Evolutionary conservation across 768 basidiomycete genomes (phyloP).

Genomic region (Mycena leptocephala): DNA sequence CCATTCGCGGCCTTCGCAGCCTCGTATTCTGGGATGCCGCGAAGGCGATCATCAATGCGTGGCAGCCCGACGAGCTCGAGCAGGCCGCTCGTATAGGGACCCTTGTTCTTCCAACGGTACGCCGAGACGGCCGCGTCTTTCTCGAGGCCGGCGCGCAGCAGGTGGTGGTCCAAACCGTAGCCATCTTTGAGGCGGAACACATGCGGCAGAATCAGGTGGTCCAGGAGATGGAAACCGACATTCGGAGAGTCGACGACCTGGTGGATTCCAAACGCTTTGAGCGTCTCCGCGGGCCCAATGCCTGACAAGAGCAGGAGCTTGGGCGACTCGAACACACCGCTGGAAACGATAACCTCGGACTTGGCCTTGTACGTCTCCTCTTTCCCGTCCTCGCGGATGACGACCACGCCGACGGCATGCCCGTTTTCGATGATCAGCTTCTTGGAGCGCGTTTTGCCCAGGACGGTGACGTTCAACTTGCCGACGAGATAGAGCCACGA

Average conservation of each 20-base stretch:
- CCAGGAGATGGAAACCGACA: slow-evolving; percentile 27
- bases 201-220: slow-evolving; percentile 30
- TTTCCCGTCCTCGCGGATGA: slow-evolving; percentile 34
- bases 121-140: slow-evolving; percentile 30
- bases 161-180: slow-evolving; percentile 32
- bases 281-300: slow-evolving; percentile 32
- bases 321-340: slow-evolving; percentile 33
- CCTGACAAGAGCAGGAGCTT: slow-evolving; percentile 28
- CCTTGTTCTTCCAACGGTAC: slow-evolving; percentile 32
- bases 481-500: slow-evolving; percentile 32
- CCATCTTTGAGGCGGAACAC: slow-evolving; percentile 31
- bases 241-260: slow-evolving; percentile 27
- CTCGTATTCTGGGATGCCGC: slow-evolving; percentile 30
- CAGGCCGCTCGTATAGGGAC: slow-evolving; percentile 30
- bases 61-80: slow-evolving; percentile 31
- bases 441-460: slow-evolving; percentile 33
- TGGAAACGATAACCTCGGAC: slow-evolving; percentile 27
- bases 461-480: slow-evolving; percentile 28
- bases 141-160: slow-evolving; percentile 31
- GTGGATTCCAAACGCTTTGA: slow-evolving; percentile 20
- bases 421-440: slow-evolving; percentile 30
- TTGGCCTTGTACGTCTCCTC: slow-evolving; percentile 33
- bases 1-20: slow-evolving; percentile 26
- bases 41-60: slow-evolving; percentile 31
- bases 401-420: slow-evolving; percentile 30